Percentiles rank a stretch among this genome's conserved stretches.
phyloP scores from a whole-genome alignment of 73 alveolate species.

The Paraurostyla sp. region DNA sequence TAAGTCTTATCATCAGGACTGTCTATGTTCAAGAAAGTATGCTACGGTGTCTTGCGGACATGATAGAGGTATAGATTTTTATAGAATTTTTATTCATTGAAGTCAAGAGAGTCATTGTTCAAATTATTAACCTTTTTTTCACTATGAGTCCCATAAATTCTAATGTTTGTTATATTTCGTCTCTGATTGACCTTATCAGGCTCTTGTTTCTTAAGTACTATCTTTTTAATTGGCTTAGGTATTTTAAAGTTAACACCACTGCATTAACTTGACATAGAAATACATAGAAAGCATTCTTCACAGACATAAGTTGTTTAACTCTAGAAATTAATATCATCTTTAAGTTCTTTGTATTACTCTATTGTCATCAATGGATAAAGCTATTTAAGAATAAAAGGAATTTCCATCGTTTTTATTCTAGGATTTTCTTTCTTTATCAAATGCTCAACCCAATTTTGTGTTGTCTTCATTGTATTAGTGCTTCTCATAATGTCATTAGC shows the following conservation, averaged over 20 bases:
- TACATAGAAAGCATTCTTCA: slow-evolving; percentile 39
- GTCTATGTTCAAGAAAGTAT: neutral
- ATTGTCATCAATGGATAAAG: slow-evolving; percentile 20
- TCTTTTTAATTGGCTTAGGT: slow-evolving; percentile 34
- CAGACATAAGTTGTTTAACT: slow-evolving; percentile 31
- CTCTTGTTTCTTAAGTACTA: neutral
- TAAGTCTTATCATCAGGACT: neutral
- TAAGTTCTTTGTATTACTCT: neutral
- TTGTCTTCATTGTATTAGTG: slow-evolving; percentile 2
- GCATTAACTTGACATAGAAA: slow-evolving; percentile 9
- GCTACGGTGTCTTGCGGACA: neutral
- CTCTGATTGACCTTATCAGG: neutral
- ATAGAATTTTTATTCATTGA: neutral
- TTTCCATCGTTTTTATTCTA: neutral
- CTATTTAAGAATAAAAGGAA: slow-evolving; percentile 17
- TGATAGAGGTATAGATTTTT: neutral
- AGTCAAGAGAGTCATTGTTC: neutral
- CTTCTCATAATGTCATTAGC: slow-evolving; percentile 1
- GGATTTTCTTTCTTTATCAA: slow-evolving; percentile 11
- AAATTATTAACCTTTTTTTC: neutral
- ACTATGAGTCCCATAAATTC: slow-evolving; percentile 1
- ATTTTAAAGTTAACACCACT: slow-evolving; percentile 34
- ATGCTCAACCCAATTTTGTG: slow-evolving; percentile 10
- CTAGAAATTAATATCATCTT: slow-evolving; percentile 28
- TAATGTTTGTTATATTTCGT: neutral